Conservation (phyloP, 139 green algal genomes). For the Astrephomene gubernaculifera region DNA sequence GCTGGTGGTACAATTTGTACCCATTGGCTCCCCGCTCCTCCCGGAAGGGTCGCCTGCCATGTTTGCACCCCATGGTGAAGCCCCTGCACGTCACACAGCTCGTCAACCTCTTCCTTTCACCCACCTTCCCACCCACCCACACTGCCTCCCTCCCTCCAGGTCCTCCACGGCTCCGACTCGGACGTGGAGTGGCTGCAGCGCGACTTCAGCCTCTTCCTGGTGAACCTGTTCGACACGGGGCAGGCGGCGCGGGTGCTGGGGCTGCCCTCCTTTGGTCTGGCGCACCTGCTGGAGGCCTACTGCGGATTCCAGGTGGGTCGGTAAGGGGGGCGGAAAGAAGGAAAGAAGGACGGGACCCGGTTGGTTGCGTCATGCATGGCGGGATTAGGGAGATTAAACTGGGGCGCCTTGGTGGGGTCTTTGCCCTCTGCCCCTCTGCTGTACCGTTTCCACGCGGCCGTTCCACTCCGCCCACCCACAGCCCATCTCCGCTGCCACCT, state of each 20-base stretch:
- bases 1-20: too few relatives aligned
- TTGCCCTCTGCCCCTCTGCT: too few relatives aligned
- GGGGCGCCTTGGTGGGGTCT: too few relatives aligned
- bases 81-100: too few relatives aligned
- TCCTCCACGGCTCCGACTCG: slow-evolving; percentile 90
- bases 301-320: slow-evolving; percentile 62
- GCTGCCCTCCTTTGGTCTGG: slow-evolving; percentile 72
- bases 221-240: slow-evolving; percentile 97
- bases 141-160: slow-evolving; percentile 31
- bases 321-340: background rate
- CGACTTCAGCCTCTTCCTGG: slow-evolving; percentile 94
- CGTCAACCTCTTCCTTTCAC: background rate
- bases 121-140: background rate
- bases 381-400: too few relatives aligned
- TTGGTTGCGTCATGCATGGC: background rate
- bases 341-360: background rate
- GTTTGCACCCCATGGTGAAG: too few relatives aligned
- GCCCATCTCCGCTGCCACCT: too few relatives aligned
- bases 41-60: too few relatives aligned
- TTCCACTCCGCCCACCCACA: too few relatives aligned
- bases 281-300: slow-evolving; percentile 83
- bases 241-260: slow-evolving; percentile 81
- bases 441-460: too few relatives aligned
- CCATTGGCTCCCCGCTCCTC: too few relatives aligned
- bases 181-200: slow-evolving; percentile 94